Percentiles rank a stretch among this genome's conserved stretches.
Conservation (phyloP, 2,329 filamentous ascomycete species). For the Scedosporium aurantiacum region DNA sequence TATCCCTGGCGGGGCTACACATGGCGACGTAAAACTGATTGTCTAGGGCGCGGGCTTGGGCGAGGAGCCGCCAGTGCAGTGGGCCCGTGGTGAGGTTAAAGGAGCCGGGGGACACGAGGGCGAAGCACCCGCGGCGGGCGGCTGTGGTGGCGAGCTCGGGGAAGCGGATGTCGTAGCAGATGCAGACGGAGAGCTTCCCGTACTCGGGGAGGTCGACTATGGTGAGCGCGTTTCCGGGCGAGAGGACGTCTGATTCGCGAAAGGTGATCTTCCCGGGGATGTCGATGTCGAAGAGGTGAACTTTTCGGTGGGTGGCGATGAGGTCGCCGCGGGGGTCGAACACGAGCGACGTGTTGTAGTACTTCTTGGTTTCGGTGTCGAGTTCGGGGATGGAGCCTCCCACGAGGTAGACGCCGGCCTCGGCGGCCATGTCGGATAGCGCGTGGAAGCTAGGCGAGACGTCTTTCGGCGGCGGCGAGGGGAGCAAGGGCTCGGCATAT, state of each 20-base stretch:
- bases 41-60: slow-evolving; percentile 73
- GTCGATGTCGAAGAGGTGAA: slow-evolving; percentile 95
- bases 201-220: slow-evolving; percentile 80
- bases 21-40: slow-evolving; percentile 91
- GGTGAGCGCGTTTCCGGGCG: slow-evolving; percentile 74
- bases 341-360: slow-evolving; percentile 84
- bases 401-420: slow-evolving; percentile 70
- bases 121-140: slow-evolving; percentile 74
- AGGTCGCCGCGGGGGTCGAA: slow-evolving; percentile 71
- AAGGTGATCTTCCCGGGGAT: slow-evolving; percentile 93
- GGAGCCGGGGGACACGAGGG: slow-evolving; percentile 86
- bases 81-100: slow-evolving; percentile 93
- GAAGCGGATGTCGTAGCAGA: slow-evolving; percentile 97
- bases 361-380: slow-evolving; percentile 43
- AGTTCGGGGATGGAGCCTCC: slow-evolving; percentile 90
- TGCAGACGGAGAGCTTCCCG: slow-evolving; percentile 76
- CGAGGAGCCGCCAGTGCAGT: slow-evolving; percentile 81
- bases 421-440: slow-evolving; percentile 65
- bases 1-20: slow-evolving; percentile 81
- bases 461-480: slow-evolving; percentile 58
- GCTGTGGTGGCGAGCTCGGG: slow-evolving; percentile 87
- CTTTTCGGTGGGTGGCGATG: slow-evolving; percentile 82
- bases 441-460: slow-evolving; percentile 79
- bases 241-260: slow-evolving; percentile 79
- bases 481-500: slow-evolving; percentile 80